These are phyloP conservation scores for Fusarium sp. DNA, from an alignment of 2,329 filamentous ascomycete genomes.

Conservation along the genomic window DNA sequence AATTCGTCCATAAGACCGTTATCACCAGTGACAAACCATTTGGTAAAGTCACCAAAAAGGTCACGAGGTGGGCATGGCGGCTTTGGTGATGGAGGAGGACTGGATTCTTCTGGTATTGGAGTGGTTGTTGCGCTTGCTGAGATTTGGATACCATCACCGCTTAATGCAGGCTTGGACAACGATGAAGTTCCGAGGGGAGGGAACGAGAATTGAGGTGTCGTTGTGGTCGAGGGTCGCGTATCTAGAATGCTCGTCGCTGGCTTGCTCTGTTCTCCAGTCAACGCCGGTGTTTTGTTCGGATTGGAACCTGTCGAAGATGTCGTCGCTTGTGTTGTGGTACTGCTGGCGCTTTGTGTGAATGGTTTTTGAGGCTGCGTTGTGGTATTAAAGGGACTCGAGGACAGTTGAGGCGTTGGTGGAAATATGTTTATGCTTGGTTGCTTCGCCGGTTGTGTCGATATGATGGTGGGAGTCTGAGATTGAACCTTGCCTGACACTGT, in stretches of 20 bases:
- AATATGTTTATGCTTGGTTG: conserved; percentile 26
- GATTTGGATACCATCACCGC: not conserved
- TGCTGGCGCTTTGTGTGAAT: not conserved
- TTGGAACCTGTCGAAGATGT: not conserved
- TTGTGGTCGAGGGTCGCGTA: not conserved
- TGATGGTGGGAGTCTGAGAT: not conserved
- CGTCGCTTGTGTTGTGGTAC: not conserved
- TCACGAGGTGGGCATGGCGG: conserved; percentile 51
- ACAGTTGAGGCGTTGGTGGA: conserved; percentile 34
- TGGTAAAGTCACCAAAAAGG: conserved; percentile 62
- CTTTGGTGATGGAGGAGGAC: conserved; percentile 1
- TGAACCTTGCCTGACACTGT: not conserved
- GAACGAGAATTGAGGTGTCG: conserved; percentile 27
- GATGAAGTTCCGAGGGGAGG: conserved; percentile 14
- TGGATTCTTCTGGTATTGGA: conserved; percentile 19
- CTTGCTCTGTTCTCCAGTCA: conserved; percentile 6
- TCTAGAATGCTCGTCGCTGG: conserved; percentile 9
- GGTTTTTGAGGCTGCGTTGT: conserved; percentile 18
- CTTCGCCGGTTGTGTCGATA: conserved; percentile 10
- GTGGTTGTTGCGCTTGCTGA: conserved; percentile 6
- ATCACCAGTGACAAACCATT: conserved; percentile 68
- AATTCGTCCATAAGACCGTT: conserved; percentile 66
- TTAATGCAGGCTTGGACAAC: not conserved
- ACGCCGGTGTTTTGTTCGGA: not conserved
- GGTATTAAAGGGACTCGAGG: conserved; percentile 20